Conservation (phyloP, 805 yeast genomes). For the Lachancea nothofagi region DNA sequence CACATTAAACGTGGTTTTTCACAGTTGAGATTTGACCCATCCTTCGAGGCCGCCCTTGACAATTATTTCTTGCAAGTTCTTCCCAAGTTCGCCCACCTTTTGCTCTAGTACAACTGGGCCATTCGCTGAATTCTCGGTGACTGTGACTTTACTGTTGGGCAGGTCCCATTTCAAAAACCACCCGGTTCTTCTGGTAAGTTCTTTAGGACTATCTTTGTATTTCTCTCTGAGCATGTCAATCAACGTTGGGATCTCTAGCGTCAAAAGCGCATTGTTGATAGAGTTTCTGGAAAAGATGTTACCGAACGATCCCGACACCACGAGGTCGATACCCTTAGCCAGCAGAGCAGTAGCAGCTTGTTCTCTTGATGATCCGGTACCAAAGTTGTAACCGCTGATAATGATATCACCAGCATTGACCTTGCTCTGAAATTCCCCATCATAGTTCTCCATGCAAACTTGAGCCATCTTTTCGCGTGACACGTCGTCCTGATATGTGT, state of each 20-base stretch:
- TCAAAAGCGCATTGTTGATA: slow-evolving; percentile 90
- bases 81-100: slow-evolving; percentile 93
- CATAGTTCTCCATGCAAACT: slow-evolving; percentile 99
- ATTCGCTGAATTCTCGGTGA: slow-evolving; percentile 51
- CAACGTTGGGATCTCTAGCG: slow-evolving; percentile 87
- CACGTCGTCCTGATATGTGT: slow-evolving; percentile 97
- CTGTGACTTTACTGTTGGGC: slow-evolving; percentile 71
- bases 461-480: slow-evolving; percentile 95
- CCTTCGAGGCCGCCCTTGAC: slow-evolving; percentile 97
- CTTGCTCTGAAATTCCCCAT: slow-evolving; percentile 75
- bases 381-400: slow-evolving; percentile 90
- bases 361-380: slow-evolving; percentile 97
- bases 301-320: slow-evolving; percentile 96
- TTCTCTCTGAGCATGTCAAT: slow-evolving; percentile 69
- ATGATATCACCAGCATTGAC: slow-evolving; percentile 85
- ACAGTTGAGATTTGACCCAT: slow-evolving; percentile 82
- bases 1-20: not conserved
- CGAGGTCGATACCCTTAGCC: slow-evolving; percentile 87
- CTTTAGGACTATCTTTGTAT: slow-evolving; percentile 50
- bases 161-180: slow-evolving; percentile 93
- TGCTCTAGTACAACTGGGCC: slow-evolving; percentile 62
- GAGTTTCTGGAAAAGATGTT: slow-evolving; percentile 94
- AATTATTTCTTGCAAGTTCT: slow-evolving; percentile 92
- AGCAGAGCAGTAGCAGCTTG: slow-evolving; percentile 98
- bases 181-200: slow-evolving; percentile 90